A percentile compares a stretch with the other conserved stretches of the same genome.
Conservation (phyloP, 495 filamentous ascomycete genomes). For the Penicillium tannophilum region DNA sequence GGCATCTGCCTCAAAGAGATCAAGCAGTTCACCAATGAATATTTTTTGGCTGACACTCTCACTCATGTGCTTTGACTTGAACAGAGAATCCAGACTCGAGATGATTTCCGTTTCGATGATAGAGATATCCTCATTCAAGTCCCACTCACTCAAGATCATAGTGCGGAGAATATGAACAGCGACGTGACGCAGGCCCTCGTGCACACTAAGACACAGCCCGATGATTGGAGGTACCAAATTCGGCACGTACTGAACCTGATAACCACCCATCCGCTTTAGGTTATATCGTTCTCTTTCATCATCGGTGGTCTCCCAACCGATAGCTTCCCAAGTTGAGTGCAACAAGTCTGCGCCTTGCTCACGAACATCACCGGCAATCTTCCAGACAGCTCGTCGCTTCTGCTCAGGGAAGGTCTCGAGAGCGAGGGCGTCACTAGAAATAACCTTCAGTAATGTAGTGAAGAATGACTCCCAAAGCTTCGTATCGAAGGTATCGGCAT, state of each 20-base stretch:
- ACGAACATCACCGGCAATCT: conserved; percentile 95
- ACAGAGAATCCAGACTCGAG: conserved; percentile 88
- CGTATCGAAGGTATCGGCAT: conserved; percentile 90
- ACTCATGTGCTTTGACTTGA: conserved; percentile 83
- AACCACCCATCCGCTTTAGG: conserved; percentile 84
- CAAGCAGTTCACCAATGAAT: conserved; percentile 83
- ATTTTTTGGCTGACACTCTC: conserved; percentile 90
- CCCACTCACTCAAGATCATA: conserved; percentile 99
- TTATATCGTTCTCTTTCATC: conserved; percentile 77
- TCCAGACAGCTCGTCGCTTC: conserved; percentile 94
- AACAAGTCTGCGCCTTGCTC: conserved; percentile 88
- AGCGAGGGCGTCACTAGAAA: conserved; percentile 83
- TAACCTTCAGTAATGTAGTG: conserved; percentile 81
- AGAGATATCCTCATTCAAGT: conserved; percentile 86
- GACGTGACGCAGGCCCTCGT: conserved; percentile 85
- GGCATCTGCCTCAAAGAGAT: conserved; percentile 74
- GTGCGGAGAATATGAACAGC: conserved; percentile 92
- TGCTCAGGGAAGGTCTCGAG: conserved; percentile 97
- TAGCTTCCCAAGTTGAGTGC: conserved; percentile 86
- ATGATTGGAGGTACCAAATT: conserved; percentile 88
- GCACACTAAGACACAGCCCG: conserved; percentile 91
- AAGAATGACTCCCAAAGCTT: conserved; percentile 95
- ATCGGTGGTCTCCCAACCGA: conserved; percentile 89
- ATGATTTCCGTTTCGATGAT: conserved; percentile 97
- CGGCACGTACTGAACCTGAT: conserved; percentile 98